Base-by-base conservation (phyloP, 306 rosid species). In the Sicyos baderoa region DNA sequence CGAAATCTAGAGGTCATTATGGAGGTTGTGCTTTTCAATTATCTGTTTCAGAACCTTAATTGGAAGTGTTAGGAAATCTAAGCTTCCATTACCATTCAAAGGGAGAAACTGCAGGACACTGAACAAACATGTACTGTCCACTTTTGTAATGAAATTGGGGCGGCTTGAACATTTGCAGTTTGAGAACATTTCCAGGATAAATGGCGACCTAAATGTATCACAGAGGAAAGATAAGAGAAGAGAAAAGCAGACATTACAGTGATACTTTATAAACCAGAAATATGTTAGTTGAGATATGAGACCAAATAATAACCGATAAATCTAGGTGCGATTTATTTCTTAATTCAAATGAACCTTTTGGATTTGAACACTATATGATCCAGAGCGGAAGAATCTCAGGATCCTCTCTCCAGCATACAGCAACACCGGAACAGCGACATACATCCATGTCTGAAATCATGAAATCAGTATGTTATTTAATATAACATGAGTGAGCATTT, bases 41-140 rank as follows among this genome's bases (percentile, higher is more conserved):
- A 67, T 23, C 21, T 47, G 27, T 68, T 51, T 17, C 59, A 3
- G 32, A 72, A 72, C 44, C 29, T 21, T 55, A 14, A 40, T 53
- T 45, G 23, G 40, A 18, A 54, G 11, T 2, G 52, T 19, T n/a
- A 67, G 23, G 3, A 22, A 67, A 67, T 48, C 25, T 49, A 23
- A 42, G 54, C 27, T 37, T 49, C 25, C 29, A 75, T 80, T 72
- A 94, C 99, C 99, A 94, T 81, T 94, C 99, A 84, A 88, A 90
- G 2, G 97, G 96, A 76, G 99, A 90, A 80, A 94, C 88, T 3
- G 90, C 92, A n/a, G 99, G 91, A 77, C 99, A 94, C 76, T 94
- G 99, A 53, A 94, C 99, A 85, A 90, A 94, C 99, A 94, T 94
- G 89, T 94, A 94, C 76, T 89, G 97, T 72, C 97, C 99, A 48